Percentiles rank a stretch among this genome's conserved stretches.
Conservation (phyloP, 352 stramenopile species). For the Phytophthora pinifolia region DNA sequence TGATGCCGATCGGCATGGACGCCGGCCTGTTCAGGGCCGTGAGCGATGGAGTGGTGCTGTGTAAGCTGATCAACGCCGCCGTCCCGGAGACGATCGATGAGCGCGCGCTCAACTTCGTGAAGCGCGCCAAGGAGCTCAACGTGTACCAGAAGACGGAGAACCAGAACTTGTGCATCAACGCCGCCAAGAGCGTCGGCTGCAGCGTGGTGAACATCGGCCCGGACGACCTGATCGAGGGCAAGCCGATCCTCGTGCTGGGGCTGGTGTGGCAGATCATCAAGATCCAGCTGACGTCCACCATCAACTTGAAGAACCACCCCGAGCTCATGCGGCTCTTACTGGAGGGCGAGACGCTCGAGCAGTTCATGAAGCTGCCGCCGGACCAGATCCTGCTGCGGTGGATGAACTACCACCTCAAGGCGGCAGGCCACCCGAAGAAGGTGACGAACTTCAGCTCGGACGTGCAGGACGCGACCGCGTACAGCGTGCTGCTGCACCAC, state of each 20-base stretch:
- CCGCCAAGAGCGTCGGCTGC: constrained; percentile 92
- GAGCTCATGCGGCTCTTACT: constrained; percentile 87
- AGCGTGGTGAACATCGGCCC: constrained; percentile 93
- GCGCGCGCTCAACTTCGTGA: constrained; percentile 83
- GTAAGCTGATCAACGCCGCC: constrained; percentile 91
- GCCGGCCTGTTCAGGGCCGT: constrained; percentile 83
- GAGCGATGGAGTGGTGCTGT: constrained; percentile 87
- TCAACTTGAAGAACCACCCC: constrained; percentile 92
- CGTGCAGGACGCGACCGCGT: constrained; percentile 83
- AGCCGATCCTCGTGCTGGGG: constrained; percentile 90
- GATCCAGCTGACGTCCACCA: constrained; percentile 91
- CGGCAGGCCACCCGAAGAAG: constrained; percentile 64
- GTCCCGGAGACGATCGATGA: constrained; percentile 93
- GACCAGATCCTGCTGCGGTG: constrained; percentile 92
- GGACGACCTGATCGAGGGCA: constrained; percentile 78
- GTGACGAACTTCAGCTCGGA: constrained; percentile 83
- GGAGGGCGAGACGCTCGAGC: constrained; percentile 86
- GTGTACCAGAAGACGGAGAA: constrained; percentile 90
- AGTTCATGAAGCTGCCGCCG: constrained; percentile 89
- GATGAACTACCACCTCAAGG: constrained; percentile 93
- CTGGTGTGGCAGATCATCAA: constrained; percentile 95
- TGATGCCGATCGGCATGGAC: constrained; percentile 80
- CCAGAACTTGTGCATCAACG: constrained; percentile 93
- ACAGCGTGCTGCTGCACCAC: constrained; percentile 88
- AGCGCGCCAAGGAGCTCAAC: constrained; percentile 81